Percentiles rank a stretch among this genome's conserved stretches.
Evolutionary conservation across 1,284 basidiomycete genomes (phyloP).

Genomic region (Trichosporon sp.): DNA sequence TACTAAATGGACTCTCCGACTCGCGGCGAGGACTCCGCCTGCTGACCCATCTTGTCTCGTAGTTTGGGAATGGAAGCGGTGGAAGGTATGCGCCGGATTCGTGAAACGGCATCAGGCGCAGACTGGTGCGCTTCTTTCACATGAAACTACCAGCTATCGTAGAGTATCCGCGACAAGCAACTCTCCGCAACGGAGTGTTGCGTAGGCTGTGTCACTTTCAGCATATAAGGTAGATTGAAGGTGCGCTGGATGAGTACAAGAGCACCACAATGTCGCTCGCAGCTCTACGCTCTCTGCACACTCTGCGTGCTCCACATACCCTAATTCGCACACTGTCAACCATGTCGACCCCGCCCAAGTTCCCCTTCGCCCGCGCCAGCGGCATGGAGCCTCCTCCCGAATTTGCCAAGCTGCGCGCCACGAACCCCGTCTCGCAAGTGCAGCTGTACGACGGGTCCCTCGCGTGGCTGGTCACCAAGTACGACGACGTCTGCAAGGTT

Average conservation of each 20-base stretch:
- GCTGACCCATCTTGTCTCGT: too few species aligned
- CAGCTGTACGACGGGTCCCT: slow-evolving; percentile 7
- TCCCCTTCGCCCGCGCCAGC: slow-evolving; percentile 11
- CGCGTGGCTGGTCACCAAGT: slow-evolving; percentile 15
- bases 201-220: neutral
- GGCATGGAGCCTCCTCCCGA: slow-evolving; percentile 15
- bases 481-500: slow-evolving; percentile 9
- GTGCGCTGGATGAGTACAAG: neutral
- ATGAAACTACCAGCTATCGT: too few species aligned
- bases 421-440: slow-evolving; percentile 9
- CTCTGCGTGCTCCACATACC: neutral
- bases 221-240: neutral
- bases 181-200: neutral
- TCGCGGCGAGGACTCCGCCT: too few species aligned
- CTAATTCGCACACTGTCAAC: neutral
- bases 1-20: too few species aligned
- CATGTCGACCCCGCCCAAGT: neutral
- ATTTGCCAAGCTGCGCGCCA: slow-evolving; percentile 6
- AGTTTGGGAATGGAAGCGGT: too few species aligned
- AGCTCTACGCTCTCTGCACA: neutral
- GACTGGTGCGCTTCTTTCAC: too few species aligned
- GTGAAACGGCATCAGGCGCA: too few species aligned
- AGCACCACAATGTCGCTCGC: neutral
- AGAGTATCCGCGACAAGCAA: too few species aligned
- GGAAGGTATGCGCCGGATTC: too few species aligned